Evolutionary conservation across 805 yeast species (phyloP).

Genomic region (Zygoascus biomembranicola): DNA sequence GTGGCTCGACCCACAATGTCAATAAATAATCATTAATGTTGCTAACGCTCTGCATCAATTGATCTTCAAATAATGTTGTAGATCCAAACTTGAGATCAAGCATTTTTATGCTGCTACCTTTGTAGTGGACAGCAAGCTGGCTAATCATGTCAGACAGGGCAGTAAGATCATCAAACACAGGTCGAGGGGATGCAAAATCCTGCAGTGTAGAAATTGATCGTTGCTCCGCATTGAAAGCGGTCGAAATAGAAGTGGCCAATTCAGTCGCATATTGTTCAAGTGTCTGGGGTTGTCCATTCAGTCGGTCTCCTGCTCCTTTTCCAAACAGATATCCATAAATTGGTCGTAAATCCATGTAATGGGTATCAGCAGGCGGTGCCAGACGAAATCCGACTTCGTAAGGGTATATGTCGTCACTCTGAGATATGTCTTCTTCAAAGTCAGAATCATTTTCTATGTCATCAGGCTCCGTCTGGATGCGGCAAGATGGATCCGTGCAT

Average conservation of each 20-base stretch:
- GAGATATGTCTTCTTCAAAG: not conserved
- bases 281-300: not conserved
- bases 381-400: not conserved
- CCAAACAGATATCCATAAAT: not conserved
- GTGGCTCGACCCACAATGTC: conserved; percentile 21
- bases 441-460: not conserved
- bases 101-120: not conserved
- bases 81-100: conserved; percentile 4
- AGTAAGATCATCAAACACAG: not conserved
- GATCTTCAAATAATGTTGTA: conserved; percentile 7
- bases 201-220: not conserved
- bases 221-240: not conserved
- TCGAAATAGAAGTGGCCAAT: not conserved
- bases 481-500: conserved; percentile 3
- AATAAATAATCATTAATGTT: conserved; percentile 11
- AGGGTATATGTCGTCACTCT: not conserved
- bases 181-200: not conserved
- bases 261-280: not conserved
- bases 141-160: conserved; percentile 1
- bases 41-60: conserved; percentile 2
- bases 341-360: not conserved
- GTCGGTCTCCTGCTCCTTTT: not conserved
- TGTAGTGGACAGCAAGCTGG: conserved; percentile 1
- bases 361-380: not conserved
- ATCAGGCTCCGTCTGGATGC: not conserved